Evolutionary conservation across 768 basidiomycete genomes (phyloP), one percentile per base, ranked within the genome.

Genomic region (Cyathus striatus): DNA sequence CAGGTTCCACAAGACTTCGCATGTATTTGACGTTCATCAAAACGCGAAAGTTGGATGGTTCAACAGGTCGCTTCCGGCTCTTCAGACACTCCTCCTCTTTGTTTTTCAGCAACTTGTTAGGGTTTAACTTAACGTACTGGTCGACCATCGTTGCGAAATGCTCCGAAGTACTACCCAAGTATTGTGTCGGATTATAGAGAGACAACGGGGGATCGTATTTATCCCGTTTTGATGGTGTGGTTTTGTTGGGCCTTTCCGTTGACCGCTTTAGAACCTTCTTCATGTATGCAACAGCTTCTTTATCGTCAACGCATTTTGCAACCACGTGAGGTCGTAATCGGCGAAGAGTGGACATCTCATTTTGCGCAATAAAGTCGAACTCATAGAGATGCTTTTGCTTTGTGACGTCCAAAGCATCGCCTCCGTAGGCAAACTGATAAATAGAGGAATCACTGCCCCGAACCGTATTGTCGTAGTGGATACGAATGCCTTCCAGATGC

Each of bases 381-480:
- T 96, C 81, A 47, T 82, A 78, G 13, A 99, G 73, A 65, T 97
- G 92, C 61, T 95, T 96, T 65, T 97, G 94, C 64, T 90, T 93
- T 41, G 93, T 97, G 35, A 98, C 92, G 57, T 99, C 96, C 39
- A 99, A 75, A 12, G 86, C 86, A 56, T 99, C 96, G 40, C 95
- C 96, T 9, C 96, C 96, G 59, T 99, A 99, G 44, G 85, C 74
- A 72, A 99, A 99, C 62, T 99, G 96, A 56, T 94, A 90, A 33
- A 99, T 72, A 3, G 92, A 89, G 16, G 82, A 79, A 60, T 99
- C 96, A 58, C 88, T 89, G 37, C 95, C 94, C 41, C 96, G 89
- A 30, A 99, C 93, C 23, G 95, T 98, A 61, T 97, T 83, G 63
- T 99, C 96, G 63, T 99, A 99, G 60, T 98, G 95, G 5, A 98